Evolutionary conservation across 768 basidiomycete genomes (phyloP).

Genomic region (Russula dissimulans): DNA sequence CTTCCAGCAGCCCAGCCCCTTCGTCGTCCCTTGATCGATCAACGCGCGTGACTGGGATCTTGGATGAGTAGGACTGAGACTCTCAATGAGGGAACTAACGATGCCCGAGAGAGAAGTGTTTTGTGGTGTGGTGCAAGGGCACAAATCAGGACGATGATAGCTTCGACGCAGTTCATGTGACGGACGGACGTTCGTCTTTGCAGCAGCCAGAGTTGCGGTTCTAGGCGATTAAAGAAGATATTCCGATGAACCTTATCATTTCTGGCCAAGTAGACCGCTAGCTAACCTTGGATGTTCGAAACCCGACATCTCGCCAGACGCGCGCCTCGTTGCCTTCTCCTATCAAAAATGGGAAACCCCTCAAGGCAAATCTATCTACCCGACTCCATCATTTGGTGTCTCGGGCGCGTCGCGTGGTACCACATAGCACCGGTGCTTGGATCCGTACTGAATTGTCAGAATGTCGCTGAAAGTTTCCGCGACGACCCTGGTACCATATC

Average conservation of each 20-base stretch:
- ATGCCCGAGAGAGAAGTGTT: no score
- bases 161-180: not conserved
- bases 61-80: not conserved
- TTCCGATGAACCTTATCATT: not conserved
- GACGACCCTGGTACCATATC: not conserved
- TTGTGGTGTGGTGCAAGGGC: not conserved
- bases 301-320: not conserved
- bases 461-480: not conserved
- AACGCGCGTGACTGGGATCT: not conserved
- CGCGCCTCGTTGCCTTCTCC: not conserved
- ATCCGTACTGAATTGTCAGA: not conserved
- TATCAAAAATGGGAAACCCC: not conserved
- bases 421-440: not conserved
- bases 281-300: not conserved
- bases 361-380: not conserved
- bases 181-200: not conserved
- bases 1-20: not conserved
- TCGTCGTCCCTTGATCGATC: constrained; percentile 4
- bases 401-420: not conserved
- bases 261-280: not conserved
- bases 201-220: not conserved
- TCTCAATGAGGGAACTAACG: not conserved
- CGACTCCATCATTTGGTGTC: not conserved
- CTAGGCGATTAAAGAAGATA: not conserved
- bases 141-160: not conserved